A percentile compares a stretch with the other conserved stretches of the same genome.
phyloP scores from a whole-genome alignment of 2,329 filamentous ascomycete species.

The Aspergillus flavus region DNA sequence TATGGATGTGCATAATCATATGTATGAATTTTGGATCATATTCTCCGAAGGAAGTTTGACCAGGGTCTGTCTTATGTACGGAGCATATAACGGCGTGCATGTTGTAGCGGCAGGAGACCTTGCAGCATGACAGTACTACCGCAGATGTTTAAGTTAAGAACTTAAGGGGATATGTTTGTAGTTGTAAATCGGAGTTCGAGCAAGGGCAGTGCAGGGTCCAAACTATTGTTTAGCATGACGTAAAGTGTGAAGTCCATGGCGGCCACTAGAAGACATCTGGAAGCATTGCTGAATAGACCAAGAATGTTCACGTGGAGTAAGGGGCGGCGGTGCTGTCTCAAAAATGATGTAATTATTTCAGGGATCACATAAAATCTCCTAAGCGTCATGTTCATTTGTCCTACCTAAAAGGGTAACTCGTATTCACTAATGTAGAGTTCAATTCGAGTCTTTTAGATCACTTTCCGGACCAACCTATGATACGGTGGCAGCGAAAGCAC shows the following conservation, averaged over 20 bases:
- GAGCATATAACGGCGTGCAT: neutral
- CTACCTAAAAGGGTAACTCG: conserved; percentile 2
- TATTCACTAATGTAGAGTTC: neutral
- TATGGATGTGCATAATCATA: neutral
- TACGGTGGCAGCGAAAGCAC: neutral
- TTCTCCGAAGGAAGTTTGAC: neutral
- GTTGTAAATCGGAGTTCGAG: neutral
- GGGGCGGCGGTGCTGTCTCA: neutral
- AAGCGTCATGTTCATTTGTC: neutral
- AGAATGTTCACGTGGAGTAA: conserved; percentile 1
- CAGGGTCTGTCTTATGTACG: neutral
- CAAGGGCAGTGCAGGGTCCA: neutral
- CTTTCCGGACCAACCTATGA: neutral
- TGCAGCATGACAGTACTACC: neutral
- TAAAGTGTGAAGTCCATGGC: neutral
- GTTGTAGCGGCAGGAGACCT: neutral
- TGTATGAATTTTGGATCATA: neutral
- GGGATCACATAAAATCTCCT: neutral
- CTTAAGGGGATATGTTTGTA: neutral
- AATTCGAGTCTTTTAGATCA: neutral
- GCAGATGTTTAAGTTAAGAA: neutral
- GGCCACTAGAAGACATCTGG: conserved; percentile 14
- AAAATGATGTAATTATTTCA: neutral
- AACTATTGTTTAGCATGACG: neutral
- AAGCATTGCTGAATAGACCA: neutral